These are phyloP conservation scores for Nothopassalora personata DNA, from an alignment of 2,329 filamentous ascomycete genomes.

Conservation along the genomic window DNA sequence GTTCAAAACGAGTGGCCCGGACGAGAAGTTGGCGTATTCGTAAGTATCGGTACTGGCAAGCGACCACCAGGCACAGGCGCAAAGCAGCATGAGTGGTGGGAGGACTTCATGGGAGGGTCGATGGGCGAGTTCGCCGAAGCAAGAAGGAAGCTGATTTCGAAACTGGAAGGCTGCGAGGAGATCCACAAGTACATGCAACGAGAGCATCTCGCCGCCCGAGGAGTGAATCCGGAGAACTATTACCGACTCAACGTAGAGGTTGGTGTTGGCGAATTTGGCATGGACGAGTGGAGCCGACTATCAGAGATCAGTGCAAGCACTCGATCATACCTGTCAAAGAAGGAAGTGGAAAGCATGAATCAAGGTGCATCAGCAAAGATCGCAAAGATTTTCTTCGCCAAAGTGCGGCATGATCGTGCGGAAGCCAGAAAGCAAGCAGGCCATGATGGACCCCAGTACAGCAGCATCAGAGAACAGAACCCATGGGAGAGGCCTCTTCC, in stretches of 20 bases:
- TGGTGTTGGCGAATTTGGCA: slow-evolving; percentile 92
- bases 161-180: slow-evolving; percentile 91
- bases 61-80: slow-evolving; percentile 66
- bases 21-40: slow-evolving; percentile 82
- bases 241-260: slow-evolving; percentile 95
- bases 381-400: slow-evolving; percentile 74
- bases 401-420: slow-evolving; percentile 58
- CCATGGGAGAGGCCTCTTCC: slow-evolving; percentile 27
- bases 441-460: slow-evolving; percentile 12
- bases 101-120: slow-evolving; percentile 66
- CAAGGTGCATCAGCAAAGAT: slow-evolving; percentile 72
- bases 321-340: slow-evolving; percentile 69
- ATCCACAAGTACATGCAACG: slow-evolving; percentile 82
- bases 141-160: slow-evolving; percentile 72
- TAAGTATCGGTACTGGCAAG: slow-evolving; percentile 92
- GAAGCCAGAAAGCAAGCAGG: slow-evolving; percentile 35
- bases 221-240: slow-evolving; percentile 81
- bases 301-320: slow-evolving; percentile 93
- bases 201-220: slow-evolving; percentile 67
- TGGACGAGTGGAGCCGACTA: slow-evolving; percentile 97
- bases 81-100: slow-evolving; percentile 76
- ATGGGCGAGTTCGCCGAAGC: slow-evolving; percentile 91
- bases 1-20: slow-evolving; percentile 92
- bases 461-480: slow-evolving; percentile 27
- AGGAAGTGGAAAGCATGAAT: slow-evolving; percentile 71